These are phyloP conservation scores for Plenodomus lindquistii DNA, from an alignment of 2,329 filamentous ascomycete genomes.

Conservation along the genomic window DNA sequence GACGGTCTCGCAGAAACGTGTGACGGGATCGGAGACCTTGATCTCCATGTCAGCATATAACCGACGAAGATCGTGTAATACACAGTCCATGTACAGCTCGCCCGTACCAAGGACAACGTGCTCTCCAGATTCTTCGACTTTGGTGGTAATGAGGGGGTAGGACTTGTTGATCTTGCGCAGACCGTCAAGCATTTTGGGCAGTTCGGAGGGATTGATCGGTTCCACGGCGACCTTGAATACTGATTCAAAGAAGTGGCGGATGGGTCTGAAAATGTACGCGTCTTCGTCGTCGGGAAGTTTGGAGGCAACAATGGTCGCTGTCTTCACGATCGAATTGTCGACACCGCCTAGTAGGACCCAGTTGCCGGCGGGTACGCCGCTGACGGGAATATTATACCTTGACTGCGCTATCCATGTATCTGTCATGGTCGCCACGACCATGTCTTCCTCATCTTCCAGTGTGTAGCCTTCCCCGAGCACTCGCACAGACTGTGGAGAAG, in stretches of 20 bases:
- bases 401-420: constrained; percentile 91
- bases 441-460: constrained; percentile 96
- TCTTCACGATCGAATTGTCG: constrained; percentile 98
- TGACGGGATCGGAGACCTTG: constrained; percentile 97
- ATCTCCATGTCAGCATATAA: constrained; percentile 99
- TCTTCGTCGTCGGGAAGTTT: constrained; percentile 85
- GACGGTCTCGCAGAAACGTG: constrained; percentile 95
- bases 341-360: constrained; percentile 90
- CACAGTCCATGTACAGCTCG: constrained; percentile 99
- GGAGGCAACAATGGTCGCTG: constrained; percentile 83
- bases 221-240: constrained; percentile 98
- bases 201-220: constrained; percentile 94
- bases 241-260: constrained; percentile 94
- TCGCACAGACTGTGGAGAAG: constrained; percentile 78
- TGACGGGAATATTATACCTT: constrained; percentile 87
- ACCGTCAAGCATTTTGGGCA: constrained; percentile 98
- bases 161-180: constrained; percentile 97
- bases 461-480: constrained; percentile 96
- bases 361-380: constrained; percentile 91
- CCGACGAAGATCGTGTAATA: constrained; percentile 87
- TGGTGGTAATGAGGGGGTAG: constrained; percentile 92
- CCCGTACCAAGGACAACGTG: constrained; percentile 94
- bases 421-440: constrained; percentile 81
- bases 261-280: constrained; percentile 90
- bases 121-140: constrained; percentile 97